Evolutionary conservation across 1,139 yeast genomes (phyloP).

Genomic region (Lodderomyces orthopsilosis): DNA sequence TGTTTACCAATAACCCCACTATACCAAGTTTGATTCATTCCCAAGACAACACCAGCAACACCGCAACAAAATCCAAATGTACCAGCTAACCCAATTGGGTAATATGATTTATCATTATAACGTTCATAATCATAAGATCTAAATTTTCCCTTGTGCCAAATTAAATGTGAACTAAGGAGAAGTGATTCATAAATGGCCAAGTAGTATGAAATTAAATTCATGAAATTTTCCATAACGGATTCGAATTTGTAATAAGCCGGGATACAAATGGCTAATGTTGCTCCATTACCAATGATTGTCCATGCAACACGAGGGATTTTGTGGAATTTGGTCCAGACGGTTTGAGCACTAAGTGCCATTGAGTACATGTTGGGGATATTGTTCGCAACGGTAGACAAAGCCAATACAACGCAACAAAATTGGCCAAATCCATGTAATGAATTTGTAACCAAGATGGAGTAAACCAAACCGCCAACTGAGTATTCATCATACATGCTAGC

Average conservation of each 20-base stretch:
- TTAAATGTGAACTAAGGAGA: conserved; percentile 71
- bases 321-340: conserved; percentile 70
- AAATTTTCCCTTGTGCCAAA: conserved; percentile 62
- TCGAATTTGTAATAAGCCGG: conserved; percentile 80
- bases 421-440: conserved; percentile 87
- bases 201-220: conserved; percentile 90
- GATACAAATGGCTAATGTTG: conserved; percentile 79
- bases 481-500: conserved; percentile 48
- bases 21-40: conserved; percentile 87
- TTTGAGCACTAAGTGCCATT: conserved; percentile 79
- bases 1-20: conserved; percentile 60
- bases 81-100: conserved; percentile 81
- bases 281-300: conserved; percentile 74
- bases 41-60: conserved; percentile 78
- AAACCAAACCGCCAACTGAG: conserved; percentile 80
- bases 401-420: conserved; percentile 80
- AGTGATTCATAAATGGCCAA: conserved; percentile 80
- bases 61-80: conserved; percentile 77
- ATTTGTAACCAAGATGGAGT: conserved; percentile 69
- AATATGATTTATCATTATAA: conserved; percentile 52
- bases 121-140: conserved; percentile 60
- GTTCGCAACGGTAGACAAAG: conserved; percentile 83
- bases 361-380: conserved; percentile 94
- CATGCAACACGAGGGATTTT: conserved; percentile 78
- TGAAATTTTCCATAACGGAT: conserved; percentile 74